Evolutionary conservation across 108 stramenopile species (phyloP).

Genomic region (Pseudonitzschia multistriata): DNA sequence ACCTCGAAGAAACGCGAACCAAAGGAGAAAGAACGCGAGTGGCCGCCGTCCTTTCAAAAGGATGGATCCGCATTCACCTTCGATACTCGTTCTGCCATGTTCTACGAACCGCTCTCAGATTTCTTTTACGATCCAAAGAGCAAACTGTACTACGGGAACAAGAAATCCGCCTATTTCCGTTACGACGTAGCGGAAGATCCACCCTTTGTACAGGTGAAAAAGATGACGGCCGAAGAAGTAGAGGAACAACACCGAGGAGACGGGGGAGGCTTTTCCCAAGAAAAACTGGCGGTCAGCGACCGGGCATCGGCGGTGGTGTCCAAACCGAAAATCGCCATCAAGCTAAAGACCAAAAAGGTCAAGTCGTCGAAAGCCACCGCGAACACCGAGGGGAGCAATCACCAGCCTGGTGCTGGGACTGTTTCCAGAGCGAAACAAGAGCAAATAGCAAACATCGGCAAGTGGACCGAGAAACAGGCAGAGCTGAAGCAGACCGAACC

Average conservation of each 20-base stretch:
- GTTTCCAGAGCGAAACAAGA: constrained; percentile 48
- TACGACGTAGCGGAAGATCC: constrained; percentile 39
- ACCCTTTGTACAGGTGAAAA: constrained; percentile 32
- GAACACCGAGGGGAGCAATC: background rate
- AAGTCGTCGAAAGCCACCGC: constrained; percentile 1
- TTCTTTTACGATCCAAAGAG: constrained; percentile 87
- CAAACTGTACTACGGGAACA: constrained; percentile 74
- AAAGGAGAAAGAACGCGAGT: constrained; percentile 27
- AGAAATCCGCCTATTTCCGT: constrained; percentile 55
- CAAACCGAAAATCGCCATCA: constrained; percentile 40
- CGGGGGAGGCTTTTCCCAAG: background rate
- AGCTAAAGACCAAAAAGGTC: constrained; percentile 39
- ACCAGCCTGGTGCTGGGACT: background rate
- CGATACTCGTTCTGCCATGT: constrained; percentile 75
- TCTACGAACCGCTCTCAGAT: constrained; percentile 70
- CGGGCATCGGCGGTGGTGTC: background rate
- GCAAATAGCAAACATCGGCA: constrained; percentile 65
- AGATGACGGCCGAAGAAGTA: background rate
- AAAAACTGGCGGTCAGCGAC: constrained; percentile 11
- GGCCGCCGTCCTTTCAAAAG: constrained; percentile 77
- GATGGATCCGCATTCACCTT: constrained; percentile 70
- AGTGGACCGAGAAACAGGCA: constrained; percentile 69
- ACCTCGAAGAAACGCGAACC: background rate
- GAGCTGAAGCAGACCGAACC: constrained; percentile 44
- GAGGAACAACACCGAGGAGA: constrained; percentile 6